Evolutionary conservation across 169 alveolate species (phyloP).

Genomic region (Eimeria sp.): DNA sequence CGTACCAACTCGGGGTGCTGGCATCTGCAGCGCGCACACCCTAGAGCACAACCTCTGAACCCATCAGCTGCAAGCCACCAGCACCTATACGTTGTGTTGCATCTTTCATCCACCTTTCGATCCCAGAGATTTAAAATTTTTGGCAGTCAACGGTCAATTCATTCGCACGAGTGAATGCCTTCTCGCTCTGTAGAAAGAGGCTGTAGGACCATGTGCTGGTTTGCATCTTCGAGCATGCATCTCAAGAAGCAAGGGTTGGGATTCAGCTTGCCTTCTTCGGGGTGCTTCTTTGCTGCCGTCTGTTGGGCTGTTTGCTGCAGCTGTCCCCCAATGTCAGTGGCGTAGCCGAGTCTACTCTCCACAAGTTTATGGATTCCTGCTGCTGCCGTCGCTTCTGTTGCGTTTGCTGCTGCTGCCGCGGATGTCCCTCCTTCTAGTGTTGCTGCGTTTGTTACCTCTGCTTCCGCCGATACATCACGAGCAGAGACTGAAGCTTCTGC

Average conservation of each 20-base stretch:
- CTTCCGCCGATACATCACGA: neutral
- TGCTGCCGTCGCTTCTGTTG: neutral
- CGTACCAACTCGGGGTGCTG: constrained; percentile 85
- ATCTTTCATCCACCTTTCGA: neutral
- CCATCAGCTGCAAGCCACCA: neutral
- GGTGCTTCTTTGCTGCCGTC: constrained; percentile 64
- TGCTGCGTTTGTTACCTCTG: neutral
- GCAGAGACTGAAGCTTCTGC: neutral
- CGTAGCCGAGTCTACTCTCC: constrained; percentile 13
- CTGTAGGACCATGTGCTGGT: neutral
- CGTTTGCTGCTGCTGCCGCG: neutral
- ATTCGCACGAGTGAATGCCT: neutral
- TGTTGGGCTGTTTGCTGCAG: constrained; percentile 52
- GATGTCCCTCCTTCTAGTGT: neutral
- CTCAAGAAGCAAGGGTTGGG: neutral
- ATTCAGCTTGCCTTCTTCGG: constrained; percentile 32
- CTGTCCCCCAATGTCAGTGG: constrained; percentile 55
- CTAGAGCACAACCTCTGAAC: neutral
- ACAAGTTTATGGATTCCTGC: constrained; percentile 19
- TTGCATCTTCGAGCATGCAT: neutral
- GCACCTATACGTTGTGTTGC: neutral
- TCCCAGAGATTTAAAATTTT: neutral
- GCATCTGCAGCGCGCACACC: constrained; percentile 81
- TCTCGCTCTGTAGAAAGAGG: neutral
- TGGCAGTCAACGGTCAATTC: neutral